Conservation (phyloP, 2,329 filamentous ascomycete genomes). For the Lasiodiplodia theobromae region DNA sequence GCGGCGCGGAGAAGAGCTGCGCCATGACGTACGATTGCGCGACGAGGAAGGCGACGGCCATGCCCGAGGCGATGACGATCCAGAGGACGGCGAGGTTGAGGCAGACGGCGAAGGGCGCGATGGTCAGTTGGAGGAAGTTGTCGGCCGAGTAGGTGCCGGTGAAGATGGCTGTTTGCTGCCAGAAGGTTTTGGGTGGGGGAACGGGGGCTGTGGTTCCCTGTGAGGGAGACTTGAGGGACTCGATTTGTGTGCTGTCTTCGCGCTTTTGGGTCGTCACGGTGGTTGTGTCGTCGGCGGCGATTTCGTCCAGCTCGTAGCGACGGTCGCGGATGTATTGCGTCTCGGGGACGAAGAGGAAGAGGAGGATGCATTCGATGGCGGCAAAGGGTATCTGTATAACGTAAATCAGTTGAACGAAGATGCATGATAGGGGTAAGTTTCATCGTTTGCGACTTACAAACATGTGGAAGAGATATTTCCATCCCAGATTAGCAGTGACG, state of each 20-base stretch:
- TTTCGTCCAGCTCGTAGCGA: constrained; percentile 32
- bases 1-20: constrained; percentile 49
- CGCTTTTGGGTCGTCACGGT: background rate
- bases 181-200: constrained; percentile 44
- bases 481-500: constrained; percentile 44
- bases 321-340: constrained; percentile 56
- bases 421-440: constrained; percentile 46
- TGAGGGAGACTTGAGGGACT: background rate
- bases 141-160: constrained; percentile 49
- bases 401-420: constrained; percentile 47
- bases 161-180: constrained; percentile 47
- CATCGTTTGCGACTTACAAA: constrained; percentile 51
- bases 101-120: constrained; percentile 58
- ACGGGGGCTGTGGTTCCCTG: too few relatives aligned
- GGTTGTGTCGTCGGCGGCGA: constrained; percentile 22
- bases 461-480: constrained; percentile 56
- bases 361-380: constrained; percentile 52
- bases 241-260: constrained; percentile 10
- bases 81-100: constrained; percentile 60
- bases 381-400: constrained; percentile 38
- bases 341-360: constrained; percentile 60
- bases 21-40: constrained; percentile 53
- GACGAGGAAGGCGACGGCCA: constrained; percentile 53
- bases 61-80: constrained; percentile 56
- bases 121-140: constrained; percentile 46